Base-by-base conservation (phyloP, 129 eudicot genomes). In the Tagetes patula region DNA sequence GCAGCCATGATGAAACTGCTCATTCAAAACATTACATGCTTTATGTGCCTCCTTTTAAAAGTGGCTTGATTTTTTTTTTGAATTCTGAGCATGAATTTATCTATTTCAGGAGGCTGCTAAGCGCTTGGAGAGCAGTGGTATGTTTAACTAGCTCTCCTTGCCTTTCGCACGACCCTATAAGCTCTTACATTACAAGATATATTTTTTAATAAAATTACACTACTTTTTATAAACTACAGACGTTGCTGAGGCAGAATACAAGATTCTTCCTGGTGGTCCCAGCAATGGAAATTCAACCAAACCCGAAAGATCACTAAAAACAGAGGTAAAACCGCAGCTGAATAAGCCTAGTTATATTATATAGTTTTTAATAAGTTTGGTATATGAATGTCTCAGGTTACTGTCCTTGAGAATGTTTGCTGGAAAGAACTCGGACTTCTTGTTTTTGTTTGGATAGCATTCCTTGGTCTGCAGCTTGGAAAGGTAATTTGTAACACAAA, bases 371-470 rank as follows among this genome's bases (percentile, higher is more conserved):
- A 71, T n/a, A 33, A 20, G 75, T 55, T 49, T 78, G 27, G 63
- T 39, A 49, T 74, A 39, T 62, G 27, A 50, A 31, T 3, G 4
- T 72, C 45, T 64, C 86, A 93, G 98, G 92, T 87, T 43, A 40
- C 83, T 39, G 8, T 93, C 32, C 4, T 82, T 14, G 87, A 90
- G 74, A 93, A 93, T 76, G 91, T 90, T 72, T 84, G 83, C 84
- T 93, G 98, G 98, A 93, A 93, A 77, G 96, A 93, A 81, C 75
- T 83, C 43, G 96, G 96, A 70, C 96, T 93, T 72, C 93, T 93
- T 42, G 58, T 37, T 67, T 86, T 88, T 66, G 98, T 93, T 77
- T 93, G 98, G 98, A 14, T 87, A 33, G 84, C 96, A 33, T 93
- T 88, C 75, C 96, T 93, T 50, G 88, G 72, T 2, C 69, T 93